Percentiles rank a stretch among this genome's conserved stretches.
phyloP scores from a whole-genome alignment of 768 basidiomycete species.

The Psilocybe tampanensis region DNA sequence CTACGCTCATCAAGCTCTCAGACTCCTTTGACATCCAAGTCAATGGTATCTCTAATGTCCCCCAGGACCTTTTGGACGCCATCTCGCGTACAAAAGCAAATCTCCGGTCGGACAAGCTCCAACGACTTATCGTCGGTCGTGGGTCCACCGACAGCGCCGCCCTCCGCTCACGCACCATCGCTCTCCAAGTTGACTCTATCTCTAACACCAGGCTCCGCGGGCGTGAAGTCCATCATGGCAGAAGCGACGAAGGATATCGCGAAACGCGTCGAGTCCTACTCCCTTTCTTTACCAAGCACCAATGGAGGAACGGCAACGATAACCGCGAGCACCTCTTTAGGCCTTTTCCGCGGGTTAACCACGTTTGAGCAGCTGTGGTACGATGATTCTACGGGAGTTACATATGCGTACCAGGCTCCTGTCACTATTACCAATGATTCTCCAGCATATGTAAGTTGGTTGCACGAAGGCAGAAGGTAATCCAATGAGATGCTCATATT shows the following conservation, averaged over 20 bases:
- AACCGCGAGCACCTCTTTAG: constrained; percentile 64
- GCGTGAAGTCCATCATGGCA: constrained; percentile 47
- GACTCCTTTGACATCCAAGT: constrained; percentile 52
- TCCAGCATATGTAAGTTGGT: constrained; percentile 61
- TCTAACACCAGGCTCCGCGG: constrained; percentile 26
- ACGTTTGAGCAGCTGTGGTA: constrained; percentile 79
- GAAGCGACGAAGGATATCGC: constrained; percentile 54
- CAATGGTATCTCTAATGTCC: constrained; percentile 36
- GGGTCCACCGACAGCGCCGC: constrained; percentile 47
- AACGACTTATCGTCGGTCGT: constrained; percentile 60
- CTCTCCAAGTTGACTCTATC: constrained; percentile 48
- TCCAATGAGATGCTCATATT: background rate
- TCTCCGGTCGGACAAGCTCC: constrained; percentile 56
- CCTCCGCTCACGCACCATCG: constrained; percentile 39
- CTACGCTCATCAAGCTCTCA: constrained; percentile 47
- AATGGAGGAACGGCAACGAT: constrained; percentile 58
- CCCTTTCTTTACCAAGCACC: constrained; percentile 48
- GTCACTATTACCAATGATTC: constrained; percentile 57
- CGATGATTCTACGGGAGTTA: constrained; percentile 44
- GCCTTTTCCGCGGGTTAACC: constrained; percentile 72
- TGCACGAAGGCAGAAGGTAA: background rate
- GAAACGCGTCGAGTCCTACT: constrained; percentile 60
- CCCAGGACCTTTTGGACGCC: constrained; percentile 62
- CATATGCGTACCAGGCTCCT: constrained; percentile 59
- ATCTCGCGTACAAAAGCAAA: constrained; percentile 46